Conservation (phyloP, 1,284 basidiomycete genomes). For the Trichosporon sp. region DNA sequence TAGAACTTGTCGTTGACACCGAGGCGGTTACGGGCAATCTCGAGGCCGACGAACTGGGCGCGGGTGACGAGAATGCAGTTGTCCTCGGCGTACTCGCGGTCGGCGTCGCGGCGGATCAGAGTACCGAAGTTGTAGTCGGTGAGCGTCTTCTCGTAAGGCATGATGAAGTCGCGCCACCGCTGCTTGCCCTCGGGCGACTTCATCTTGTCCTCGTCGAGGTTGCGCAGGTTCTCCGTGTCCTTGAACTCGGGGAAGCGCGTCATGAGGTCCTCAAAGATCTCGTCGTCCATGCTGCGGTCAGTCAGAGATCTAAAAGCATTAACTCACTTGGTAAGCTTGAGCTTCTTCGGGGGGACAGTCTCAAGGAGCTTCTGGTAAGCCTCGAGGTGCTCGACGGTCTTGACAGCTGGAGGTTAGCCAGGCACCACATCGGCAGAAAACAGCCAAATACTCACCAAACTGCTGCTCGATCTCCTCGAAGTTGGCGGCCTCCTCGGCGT, state of each 20-base stretch:
- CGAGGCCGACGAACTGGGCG: slow-evolving; percentile 80
- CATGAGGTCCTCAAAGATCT: slow-evolving; percentile 75
- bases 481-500: slow-evolving; percentile 82
- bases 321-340: slow-evolving; percentile 70
- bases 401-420: slow-evolving; percentile 60
- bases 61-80: slow-evolving; percentile 89
- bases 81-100: slow-evolving; percentile 78
- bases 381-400: slow-evolving; percentile 93
- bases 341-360: slow-evolving; percentile 67
- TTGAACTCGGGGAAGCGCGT: slow-evolving; percentile 78
- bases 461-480: slow-evolving; percentile 94
- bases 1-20: slow-evolving; percentile 88
- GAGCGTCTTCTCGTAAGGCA: slow-evolving; percentile 68
- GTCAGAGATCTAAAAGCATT: background rate
- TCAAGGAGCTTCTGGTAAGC: slow-evolving; percentile 94
- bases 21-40: slow-evolving; percentile 88
- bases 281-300: slow-evolving; percentile 70
- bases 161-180: slow-evolving; percentile 84
- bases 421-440: background rate
- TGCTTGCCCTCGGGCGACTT: slow-evolving; percentile 88
- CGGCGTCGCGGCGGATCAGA: slow-evolving; percentile 75
- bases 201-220: slow-evolving; percentile 88
- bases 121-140: slow-evolving; percentile 98
- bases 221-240: slow-evolving; percentile 59
- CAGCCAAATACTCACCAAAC: slow-evolving; percentile 56